Conservation (phyloP, 1,139 yeast species). For the Scheffersomyces illinoinensis region DNA sequence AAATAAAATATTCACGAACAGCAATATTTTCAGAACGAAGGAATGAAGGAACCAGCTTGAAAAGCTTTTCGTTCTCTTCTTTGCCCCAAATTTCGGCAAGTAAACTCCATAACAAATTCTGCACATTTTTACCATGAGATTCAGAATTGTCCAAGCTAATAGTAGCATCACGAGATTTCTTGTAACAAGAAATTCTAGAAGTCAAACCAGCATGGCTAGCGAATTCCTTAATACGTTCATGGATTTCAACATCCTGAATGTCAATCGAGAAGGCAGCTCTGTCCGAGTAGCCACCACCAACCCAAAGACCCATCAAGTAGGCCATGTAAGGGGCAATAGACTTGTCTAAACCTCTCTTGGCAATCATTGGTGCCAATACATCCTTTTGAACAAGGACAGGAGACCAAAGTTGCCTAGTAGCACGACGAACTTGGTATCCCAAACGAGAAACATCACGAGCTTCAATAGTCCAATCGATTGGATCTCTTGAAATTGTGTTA, state of each 20-base stretch:
- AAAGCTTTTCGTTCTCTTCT: background rate
- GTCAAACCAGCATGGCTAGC: slow-evolving; percentile 13
- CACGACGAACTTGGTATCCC: slow-evolving; percentile 17
- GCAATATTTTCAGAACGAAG: slow-evolving; percentile 18
- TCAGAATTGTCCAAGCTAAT: slow-evolving; percentile 5
- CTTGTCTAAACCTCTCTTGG: slow-evolving; percentile 11
- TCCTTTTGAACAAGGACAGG: slow-evolving; percentile 33
- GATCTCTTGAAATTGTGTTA: slow-evolving; percentile 10
- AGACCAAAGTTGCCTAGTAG: slow-evolving; percentile 29
- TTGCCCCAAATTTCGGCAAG: background rate
- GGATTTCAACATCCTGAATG: slow-evolving; percentile 15
- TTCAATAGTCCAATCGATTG: slow-evolving; percentile 35
- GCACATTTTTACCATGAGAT: background rate
- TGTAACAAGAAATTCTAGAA: background rate
- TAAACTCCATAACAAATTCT: slow-evolving; percentile 5
- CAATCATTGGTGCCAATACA: slow-evolving; percentile 15
- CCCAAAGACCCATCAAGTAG: slow-evolving; percentile 31
- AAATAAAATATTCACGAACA: slow-evolving; percentile 39
- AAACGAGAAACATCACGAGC: slow-evolving; percentile 27
- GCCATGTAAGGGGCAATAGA: slow-evolving; percentile 22
- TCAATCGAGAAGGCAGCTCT: slow-evolving; percentile 23
- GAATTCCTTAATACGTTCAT: slow-evolving; percentile 16
- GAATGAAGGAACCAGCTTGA: slow-evolving; percentile 14
- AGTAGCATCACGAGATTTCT: background rate
- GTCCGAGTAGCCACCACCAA: slow-evolving; percentile 17